Evolutionary conservation across 2,329 filamentous ascomycete species (phyloP).

Genomic region (Lecanicillium sp.): DNA sequence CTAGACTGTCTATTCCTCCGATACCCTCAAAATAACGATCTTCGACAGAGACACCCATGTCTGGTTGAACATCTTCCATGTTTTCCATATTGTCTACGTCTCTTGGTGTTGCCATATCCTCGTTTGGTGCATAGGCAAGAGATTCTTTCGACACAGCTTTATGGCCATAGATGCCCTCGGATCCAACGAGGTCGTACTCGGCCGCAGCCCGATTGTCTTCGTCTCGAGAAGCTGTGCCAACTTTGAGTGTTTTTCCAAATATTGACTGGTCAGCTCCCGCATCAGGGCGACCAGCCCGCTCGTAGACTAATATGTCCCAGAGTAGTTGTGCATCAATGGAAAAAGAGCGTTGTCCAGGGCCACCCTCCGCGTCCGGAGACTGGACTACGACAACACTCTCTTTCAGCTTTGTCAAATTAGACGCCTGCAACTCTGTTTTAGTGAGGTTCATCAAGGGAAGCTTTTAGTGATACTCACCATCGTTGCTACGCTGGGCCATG

Average conservation of each 20-base stretch:
- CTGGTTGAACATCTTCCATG: not conserved
- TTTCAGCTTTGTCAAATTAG: conserved; percentile 21
- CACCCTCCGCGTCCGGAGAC: not conserved
- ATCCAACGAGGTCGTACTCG: conserved; percentile 28
- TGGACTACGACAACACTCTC: conserved; percentile 19
- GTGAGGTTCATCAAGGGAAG: not conserved
- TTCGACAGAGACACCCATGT: conserved; percentile 9
- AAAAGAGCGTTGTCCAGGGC: conserved; percentile 9
- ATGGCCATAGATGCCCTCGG: conserved; percentile 28
- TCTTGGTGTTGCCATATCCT: conserved; percentile 9
- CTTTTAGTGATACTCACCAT: conserved; percentile 14
- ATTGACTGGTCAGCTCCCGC: conserved; percentile 16
- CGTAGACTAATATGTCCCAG: conserved; percentile 28
- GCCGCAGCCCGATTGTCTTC: conserved; percentile 13
- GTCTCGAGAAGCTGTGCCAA: conserved; percentile 1
- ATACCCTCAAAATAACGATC: conserved; percentile 15
- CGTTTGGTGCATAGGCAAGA: conserved; percentile 25
- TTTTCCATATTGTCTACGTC: conserved; percentile 4
- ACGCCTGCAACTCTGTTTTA: conserved; percentile 9
- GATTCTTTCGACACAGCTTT: conserved; percentile 25
- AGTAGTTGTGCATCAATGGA: conserved; percentile 26
- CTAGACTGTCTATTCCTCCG: conserved; percentile 10
- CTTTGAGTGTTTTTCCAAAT: conserved; percentile 11
- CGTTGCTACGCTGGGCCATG: conserved; percentile 16
- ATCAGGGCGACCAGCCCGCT: conserved; percentile 19